phyloP scores from a whole-genome alignment of 2,329 filamentous ascomycete species.

The Epicoccum sorghinum region DNA sequence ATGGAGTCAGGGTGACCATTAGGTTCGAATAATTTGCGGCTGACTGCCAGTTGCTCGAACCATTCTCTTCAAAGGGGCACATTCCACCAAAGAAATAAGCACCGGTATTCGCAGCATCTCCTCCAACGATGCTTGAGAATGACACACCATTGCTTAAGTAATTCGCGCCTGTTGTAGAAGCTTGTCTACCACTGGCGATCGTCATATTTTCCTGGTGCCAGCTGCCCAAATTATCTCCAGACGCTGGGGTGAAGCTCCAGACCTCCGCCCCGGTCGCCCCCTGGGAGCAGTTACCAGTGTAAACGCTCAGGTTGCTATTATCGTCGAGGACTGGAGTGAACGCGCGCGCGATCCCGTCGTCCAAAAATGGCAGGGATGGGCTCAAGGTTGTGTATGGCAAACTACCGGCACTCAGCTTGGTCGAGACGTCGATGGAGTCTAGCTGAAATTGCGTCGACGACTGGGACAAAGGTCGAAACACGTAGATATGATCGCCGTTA shows the following conservation, averaged over 20 bases:
- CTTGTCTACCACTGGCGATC: conserved; percentile 42
- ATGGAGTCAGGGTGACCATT: conserved; percentile 71
- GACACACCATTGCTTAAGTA: conserved; percentile 67
- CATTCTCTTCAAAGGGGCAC: conserved; percentile 63
- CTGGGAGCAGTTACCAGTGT: conserved; percentile 73
- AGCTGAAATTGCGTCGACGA: conserved; percentile 60
- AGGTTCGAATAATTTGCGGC: conserved; percentile 78
- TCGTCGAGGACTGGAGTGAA: conserved; percentile 72
- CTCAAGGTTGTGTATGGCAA: conserved; percentile 57
- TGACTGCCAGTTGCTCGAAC: conserved; percentile 62
- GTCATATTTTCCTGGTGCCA: conserved; percentile 58
- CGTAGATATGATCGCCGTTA: conserved; percentile 66
- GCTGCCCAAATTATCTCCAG: conserved; percentile 53
- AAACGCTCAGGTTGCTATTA: conserved; percentile 73
- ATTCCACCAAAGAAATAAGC: conserved; percentile 88
- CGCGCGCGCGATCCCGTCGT: conserved; percentile 56
- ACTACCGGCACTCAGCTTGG: conserved; percentile 58
- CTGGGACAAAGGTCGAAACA: conserved; percentile 65
- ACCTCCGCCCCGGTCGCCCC: conserved; percentile 60
- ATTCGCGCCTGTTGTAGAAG: conserved; percentile 55
- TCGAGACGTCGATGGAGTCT: conserved; percentile 69
- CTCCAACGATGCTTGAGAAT: conserved; percentile 68
- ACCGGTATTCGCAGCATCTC: conserved; percentile 59
- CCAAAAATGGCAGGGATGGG: conserved; percentile 67
- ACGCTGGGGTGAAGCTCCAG: conserved; percentile 69